These are phyloP conservation scores for Nymphaea thermarum DNA, from an alignment of 164 flowering plant species.

Conservation along the genomic window DNA sequence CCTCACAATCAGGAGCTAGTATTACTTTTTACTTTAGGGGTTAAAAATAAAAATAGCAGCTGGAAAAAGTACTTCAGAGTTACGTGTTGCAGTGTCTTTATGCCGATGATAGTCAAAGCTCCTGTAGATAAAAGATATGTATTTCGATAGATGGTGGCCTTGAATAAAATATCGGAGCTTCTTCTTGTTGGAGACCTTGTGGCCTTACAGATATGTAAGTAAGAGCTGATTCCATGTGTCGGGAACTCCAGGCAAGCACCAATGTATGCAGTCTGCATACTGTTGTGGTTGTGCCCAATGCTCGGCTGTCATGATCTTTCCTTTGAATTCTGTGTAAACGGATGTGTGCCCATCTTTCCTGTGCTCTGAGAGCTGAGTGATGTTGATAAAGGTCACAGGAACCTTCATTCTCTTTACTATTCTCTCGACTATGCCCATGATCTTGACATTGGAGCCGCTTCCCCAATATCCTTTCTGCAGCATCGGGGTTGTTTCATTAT, in stretches of 20 bases:
- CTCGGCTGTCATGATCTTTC: slow-evolving; percentile 56
- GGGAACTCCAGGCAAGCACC: slow-evolving; percentile 40
- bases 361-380: slow-evolving; percentile 80
- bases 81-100: no score
- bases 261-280: slow-evolving; percentile 82
- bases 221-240: slow-evolving; percentile 72
- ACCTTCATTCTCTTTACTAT: slow-evolving; percentile 56
- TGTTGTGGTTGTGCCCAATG: slow-evolving; percentile 56
- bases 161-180: neutral
- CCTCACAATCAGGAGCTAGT: slow-evolving; percentile 23
- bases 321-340: slow-evolving; percentile 62
- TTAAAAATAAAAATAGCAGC: no score
- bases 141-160: no score
- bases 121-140: no score
- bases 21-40: neutral
- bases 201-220: slow-evolving; percentile 6
- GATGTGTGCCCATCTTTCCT: slow-evolving; percentile 77
- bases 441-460: slow-evolving; percentile 55
- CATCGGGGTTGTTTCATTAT: slow-evolving; percentile 74
- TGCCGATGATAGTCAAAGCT: no score
- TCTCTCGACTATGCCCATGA: slow-evolving; percentile 48
- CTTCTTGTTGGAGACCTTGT: neutral
- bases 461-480: slow-evolving; percentile 57
- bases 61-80: no score
- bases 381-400: slow-evolving; percentile 58